These are phyloP conservation scores for Microcera coccophila DNA, from an alignment of 2,329 filamentous ascomycete genomes.

Conservation along the genomic window DNA sequence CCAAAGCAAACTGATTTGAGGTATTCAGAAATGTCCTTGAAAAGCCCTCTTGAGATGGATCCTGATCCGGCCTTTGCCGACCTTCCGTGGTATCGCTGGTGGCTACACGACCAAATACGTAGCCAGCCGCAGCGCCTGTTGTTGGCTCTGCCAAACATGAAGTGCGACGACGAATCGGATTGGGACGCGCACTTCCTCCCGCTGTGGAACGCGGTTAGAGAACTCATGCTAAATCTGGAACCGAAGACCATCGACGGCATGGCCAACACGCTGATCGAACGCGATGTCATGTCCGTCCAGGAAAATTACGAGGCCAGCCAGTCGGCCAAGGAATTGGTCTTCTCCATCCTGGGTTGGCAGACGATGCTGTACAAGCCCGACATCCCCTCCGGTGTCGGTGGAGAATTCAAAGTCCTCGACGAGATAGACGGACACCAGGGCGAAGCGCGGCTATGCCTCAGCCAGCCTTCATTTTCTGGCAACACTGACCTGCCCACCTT, in stretches of 20 bases:
- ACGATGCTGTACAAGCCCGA: conserved; percentile 2
- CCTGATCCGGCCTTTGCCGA: not conserved
- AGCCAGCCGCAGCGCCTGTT: not conserved
- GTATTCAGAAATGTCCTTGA: not conserved
- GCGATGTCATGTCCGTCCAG: not conserved
- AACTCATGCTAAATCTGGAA: not conserved
- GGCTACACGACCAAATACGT: not conserved
- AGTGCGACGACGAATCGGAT: not conserved
- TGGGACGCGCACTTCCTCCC: not conserved
- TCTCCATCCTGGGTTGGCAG: conserved; percentile 1
- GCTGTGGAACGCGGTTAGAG: not conserved
- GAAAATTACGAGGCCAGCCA: not conserved
- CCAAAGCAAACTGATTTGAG: not conserved
- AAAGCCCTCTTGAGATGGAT: not conserved
- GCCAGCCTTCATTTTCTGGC: not conserved
- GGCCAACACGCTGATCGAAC: not conserved
- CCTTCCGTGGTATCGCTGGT: not conserved
- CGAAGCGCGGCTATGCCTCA: not conserved
- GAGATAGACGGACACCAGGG: not conserved
- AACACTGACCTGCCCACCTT: not conserved
- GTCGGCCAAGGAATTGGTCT: not conserved
- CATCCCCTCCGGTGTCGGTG: not conserved
- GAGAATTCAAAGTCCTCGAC: conserved; percentile 2
- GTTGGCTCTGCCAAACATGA: not conserved
- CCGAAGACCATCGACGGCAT: not conserved